These are phyloP conservation scores for Herpotrichia juniperi DNA, from an alignment of 2,329 filamentous ascomycete genomes.

Conservation along the genomic window DNA sequence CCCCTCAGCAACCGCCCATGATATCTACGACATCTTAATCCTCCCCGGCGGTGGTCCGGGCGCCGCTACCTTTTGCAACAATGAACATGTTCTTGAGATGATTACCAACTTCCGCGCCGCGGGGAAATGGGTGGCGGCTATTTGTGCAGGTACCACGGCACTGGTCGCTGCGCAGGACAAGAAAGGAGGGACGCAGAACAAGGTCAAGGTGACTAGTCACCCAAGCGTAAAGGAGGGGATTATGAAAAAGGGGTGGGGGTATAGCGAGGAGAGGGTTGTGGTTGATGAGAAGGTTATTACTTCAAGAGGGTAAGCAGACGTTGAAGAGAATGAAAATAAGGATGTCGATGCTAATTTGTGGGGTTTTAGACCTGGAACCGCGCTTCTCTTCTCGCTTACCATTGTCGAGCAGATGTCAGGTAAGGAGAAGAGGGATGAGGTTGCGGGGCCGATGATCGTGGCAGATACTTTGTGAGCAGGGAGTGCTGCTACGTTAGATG, in stretches of 20 bases:
- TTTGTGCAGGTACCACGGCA: constrained; percentile 48
- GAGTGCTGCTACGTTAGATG: no score
- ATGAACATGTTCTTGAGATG: constrained; percentile 29
- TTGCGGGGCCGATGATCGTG: constrained; percentile 55
- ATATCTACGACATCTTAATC: constrained; percentile 41
- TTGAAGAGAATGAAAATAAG: background rate
- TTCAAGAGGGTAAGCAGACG: constrained; percentile 36
- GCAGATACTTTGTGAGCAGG: background rate
- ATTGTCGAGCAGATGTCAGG: constrained; percentile 46
- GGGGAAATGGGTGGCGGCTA: constrained; percentile 42
- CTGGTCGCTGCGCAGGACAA: constrained; percentile 36
- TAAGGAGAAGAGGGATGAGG: constrained; percentile 55
- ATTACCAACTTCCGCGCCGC: constrained; percentile 34
- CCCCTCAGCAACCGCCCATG: constrained; percentile 16
- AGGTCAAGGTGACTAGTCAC: constrained; percentile 43
- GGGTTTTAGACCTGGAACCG: constrained; percentile 47
- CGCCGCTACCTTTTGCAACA: constrained; percentile 41
- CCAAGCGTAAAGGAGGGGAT: constrained; percentile 45
- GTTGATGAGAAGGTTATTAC: constrained; percentile 44
- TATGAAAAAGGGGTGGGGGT: constrained; percentile 38
- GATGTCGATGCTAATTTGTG: constrained; percentile 7
- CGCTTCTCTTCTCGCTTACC: constrained; percentile 44
- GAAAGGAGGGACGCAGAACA: constrained; percentile 19
- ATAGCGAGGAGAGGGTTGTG: constrained; percentile 43
- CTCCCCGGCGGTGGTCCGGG: constrained; percentile 47